Percentiles rank a stretch among this genome's conserved stretches.
These are phyloP conservation scores for Jaapia argillacea DNA, from an alignment of 768 basidiomycete species.

Conservation along the genomic window DNA sequence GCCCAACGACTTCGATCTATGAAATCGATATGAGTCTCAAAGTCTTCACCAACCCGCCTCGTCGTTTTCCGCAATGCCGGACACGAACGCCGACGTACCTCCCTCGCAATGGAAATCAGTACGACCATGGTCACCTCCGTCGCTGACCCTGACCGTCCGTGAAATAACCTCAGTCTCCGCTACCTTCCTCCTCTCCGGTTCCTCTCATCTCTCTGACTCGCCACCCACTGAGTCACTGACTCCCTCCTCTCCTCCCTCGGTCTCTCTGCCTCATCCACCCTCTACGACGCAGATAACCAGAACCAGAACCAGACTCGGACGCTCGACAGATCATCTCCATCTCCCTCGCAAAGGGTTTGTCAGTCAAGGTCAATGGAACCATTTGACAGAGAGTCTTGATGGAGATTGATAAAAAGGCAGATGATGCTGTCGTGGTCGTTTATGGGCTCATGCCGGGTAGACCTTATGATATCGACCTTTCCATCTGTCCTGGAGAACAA, in stretches of 20 bases:
- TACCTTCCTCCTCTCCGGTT: slow-evolving; percentile 61
- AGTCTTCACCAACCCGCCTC: no score
- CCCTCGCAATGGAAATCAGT: not conserved
- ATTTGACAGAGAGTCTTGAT: slow-evolving; percentile 76
- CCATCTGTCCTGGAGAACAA: no score
- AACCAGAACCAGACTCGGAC: no score
- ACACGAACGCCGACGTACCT: no score
- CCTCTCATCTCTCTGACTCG: slow-evolving; percentile 13
- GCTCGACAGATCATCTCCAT: slow-evolving; percentile 45
- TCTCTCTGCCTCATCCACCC: slow-evolving; percentile 5
- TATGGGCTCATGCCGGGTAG: slow-evolving; percentile 83
- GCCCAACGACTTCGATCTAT: no score
- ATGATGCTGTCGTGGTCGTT: slow-evolving; percentile 86
- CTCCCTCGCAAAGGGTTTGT: slow-evolving; percentile 62
- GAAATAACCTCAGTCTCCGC: slow-evolving; percentile 84
- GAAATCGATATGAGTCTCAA: no score
- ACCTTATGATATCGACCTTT: slow-evolving; percentile 85
- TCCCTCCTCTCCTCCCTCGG: slow-evolving; percentile 33
- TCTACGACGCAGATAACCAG: slow-evolving; percentile 24
- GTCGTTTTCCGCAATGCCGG: no score
- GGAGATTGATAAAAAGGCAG: slow-evolving; percentile 67
- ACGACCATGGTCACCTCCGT: not conserved
- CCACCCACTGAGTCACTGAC: slow-evolving; percentile 17
- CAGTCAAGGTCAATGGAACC: slow-evolving; percentile 70
- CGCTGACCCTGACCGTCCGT: slow-evolving; percentile 30